These are phyloP conservation scores for Flueggea neowawraea DNA, from an alignment of 441 rosid species.

Conservation along the genomic window DNA sequence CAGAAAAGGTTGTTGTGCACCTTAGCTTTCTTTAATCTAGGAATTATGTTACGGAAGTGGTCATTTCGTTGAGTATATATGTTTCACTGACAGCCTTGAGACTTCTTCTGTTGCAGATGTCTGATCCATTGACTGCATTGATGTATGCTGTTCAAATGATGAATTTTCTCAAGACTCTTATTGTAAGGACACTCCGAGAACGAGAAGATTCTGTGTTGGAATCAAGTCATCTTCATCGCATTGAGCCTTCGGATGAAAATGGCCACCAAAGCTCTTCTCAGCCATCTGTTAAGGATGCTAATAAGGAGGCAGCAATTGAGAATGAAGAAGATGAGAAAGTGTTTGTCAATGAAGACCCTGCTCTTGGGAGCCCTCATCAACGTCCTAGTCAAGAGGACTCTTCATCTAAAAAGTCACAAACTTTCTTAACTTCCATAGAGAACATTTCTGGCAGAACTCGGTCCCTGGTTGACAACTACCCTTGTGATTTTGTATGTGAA, in stretches of 20 bases:
- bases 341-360: slow-evolving; percentile 35
- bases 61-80: slow-evolving; percentile 13
- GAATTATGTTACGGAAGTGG: too few species aligned
- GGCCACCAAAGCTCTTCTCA: slow-evolving; percentile 54
- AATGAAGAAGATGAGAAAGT: slow-evolving; percentile 23
- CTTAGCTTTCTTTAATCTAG: too few species aligned
- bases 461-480: slow-evolving; percentile 19
- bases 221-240: slow-evolving; percentile 20
- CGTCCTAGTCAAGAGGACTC: slow-evolving; percentile 19
- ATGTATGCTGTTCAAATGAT: slow-evolving; percentile 92
- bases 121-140: slow-evolving; percentile 78
- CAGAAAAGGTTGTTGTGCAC: too few species aligned
- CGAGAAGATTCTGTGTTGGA: slow-evolving; percentile 56
- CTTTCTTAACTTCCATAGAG: slow-evolving; percentile 35
- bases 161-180: slow-evolving; percentile 76
- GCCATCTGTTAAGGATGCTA: slow-evolving; percentile 26
- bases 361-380: slow-evolving; percentile 25
- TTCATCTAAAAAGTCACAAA: slow-evolving; percentile 20
- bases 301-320: slow-evolving; percentile 23
- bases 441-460: slow-evolving; percentile 32
- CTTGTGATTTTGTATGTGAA: slow-evolving; percentile 21
- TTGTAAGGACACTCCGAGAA: slow-evolving; percentile 48
- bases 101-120: slow-evolving; percentile 58
- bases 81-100: not conserved
- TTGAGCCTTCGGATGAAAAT: slow-evolving; percentile 48